Evolutionary conservation across 129 eudicot genomes (phyloP).

Genomic region (Smallanthus sonchifolius): DNA sequence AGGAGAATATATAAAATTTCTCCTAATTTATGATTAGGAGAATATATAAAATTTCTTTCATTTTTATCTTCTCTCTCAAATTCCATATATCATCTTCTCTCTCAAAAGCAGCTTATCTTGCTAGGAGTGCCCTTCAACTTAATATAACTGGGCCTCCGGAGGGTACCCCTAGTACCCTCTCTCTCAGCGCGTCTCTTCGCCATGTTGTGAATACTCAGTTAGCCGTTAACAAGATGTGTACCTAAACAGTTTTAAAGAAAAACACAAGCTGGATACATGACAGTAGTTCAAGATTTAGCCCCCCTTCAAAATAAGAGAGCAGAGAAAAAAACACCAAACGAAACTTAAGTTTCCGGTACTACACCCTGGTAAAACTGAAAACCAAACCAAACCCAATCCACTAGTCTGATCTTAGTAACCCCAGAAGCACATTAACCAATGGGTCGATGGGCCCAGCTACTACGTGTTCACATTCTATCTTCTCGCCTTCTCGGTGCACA

Average conservation of each 20-base stretch:
- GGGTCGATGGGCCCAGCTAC: background rate
- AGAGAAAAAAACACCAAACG: background rate
- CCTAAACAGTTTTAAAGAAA: background rate
- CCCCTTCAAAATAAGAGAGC: background rate
- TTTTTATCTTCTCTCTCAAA: too few relatives aligned
- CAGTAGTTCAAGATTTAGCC: background rate
- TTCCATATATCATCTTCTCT: too few relatives aligned
- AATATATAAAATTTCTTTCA: too few relatives aligned
- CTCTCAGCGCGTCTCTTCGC: too few relatives aligned
- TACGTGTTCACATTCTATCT: conserved; percentile 55
- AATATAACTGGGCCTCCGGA: too few relatives aligned
- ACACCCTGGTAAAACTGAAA: background rate
- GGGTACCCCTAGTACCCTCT: too few relatives aligned
- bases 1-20: too few relatives aligned
- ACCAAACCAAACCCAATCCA: background rate
- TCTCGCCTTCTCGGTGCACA: conserved; percentile 84
- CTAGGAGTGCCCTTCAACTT: too few relatives aligned
- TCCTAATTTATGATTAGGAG: too few relatives aligned
- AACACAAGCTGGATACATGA: background rate
- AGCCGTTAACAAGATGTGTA: background rate
- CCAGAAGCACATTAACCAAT: background rate
- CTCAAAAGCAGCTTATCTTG: too few relatives aligned
- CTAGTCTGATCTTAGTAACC: background rate
- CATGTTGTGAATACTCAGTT: too few relatives aligned
- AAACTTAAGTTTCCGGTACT: background rate